Base-by-base conservation (phyloP, 2,329 filamentous ascomycete genomes). In the Lecanicillium sp. region DNA sequence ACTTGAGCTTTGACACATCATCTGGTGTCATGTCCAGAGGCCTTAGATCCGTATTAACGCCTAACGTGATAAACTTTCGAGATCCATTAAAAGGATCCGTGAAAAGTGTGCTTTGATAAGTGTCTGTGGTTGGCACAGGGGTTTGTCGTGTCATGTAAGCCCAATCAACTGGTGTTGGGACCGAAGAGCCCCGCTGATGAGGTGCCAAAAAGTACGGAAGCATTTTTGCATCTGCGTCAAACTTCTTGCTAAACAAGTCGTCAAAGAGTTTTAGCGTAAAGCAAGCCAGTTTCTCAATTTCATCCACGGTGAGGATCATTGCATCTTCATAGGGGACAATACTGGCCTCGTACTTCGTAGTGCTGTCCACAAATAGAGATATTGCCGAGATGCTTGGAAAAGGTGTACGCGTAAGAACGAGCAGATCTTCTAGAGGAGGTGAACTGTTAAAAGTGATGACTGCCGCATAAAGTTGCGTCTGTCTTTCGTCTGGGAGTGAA, bases 221-320 rank as follows among this genome's bases (percentile, higher is more conserved):
- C 19, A 80, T 77, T 1, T 69, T 59, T 0, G 67, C 49, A 13
- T 78, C 68, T 0, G 74, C 65, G 35, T 84, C 78, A 51, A 86
- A 98, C 3, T 71, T 69, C 57, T 98, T 98, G 58, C 88, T 90
- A 64, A 95, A 96, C 0, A 95, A 67, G 48, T 96, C 87, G 13
- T 75, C 64, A 57, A 94, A 95, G 0, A 94, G 59, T 4, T 73
- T 70, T 29, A 94, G 62, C 0, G 85, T 95, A 54, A 92, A 94
- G 0, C 57, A 59, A 1, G 78, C 79, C 22, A 25, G 6, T 25
- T 25, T 25, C 11, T 6, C 11, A 6, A 25, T 11, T 11, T 25
- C 22, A 11, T 25, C 22, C 11, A 6, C 11, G 11, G 7, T 25
- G 11, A 25, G 11, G 22, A 6, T n/a, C n/a, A n/a, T n/a, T n/a